Base-by-base conservation (phyloP, 176 grass and related monocot genomes). In the Carex parvula region DNA sequence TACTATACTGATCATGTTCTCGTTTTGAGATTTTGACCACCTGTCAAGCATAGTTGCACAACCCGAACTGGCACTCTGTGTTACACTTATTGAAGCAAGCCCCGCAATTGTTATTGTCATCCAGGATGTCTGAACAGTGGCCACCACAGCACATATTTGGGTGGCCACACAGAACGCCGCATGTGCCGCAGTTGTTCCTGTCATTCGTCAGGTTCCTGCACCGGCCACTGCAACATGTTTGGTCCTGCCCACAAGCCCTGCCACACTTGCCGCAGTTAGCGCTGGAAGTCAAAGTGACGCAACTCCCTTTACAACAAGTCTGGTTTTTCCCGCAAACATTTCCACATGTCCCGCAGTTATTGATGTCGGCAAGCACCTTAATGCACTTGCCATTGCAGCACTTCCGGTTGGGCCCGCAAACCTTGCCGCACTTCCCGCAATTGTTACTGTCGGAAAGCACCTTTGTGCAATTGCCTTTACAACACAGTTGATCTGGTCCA, bases 11-110 rank as follows among this genome's bases (percentile, higher is more conserved):
- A 46, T 20, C 66, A 41, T 70, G 37, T 50, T 65, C 48, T 77
- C 6, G 46, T 26, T 74, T 74, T 74, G 44, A 74, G 70, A 14
- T 20, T 3, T 54, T 67, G 22, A 30, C 21, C 44, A 24, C 50
- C 79, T 64, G 2, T 67, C 41, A 83, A 83, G 81, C 81, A 52
- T 83, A 83, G 61, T 83, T 68, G 64, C 81, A 83, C 81, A 83
- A 24, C 2, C 81, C 81, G 17, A n/a, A 66, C 61, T 30, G 41
- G 61, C 81, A 83, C n/a, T 83, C 1, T 44, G 18, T 52, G 13
- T 12, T 2, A 83, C 81, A 83, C 18, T 83, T 83, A 16, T 46
- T 83, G 64, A 66, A 83, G 62, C 81, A 83, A 18, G 11, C 20
- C 3, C 81, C 81, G 7, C 81, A 83, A 14, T 83, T 68, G 21